Evolutionary conservation across 176 grass and related monocot genomes (phyloP), one percentile per base, ranked within the genome.

Genomic region (Hyparrhenia diplandra): DNA sequence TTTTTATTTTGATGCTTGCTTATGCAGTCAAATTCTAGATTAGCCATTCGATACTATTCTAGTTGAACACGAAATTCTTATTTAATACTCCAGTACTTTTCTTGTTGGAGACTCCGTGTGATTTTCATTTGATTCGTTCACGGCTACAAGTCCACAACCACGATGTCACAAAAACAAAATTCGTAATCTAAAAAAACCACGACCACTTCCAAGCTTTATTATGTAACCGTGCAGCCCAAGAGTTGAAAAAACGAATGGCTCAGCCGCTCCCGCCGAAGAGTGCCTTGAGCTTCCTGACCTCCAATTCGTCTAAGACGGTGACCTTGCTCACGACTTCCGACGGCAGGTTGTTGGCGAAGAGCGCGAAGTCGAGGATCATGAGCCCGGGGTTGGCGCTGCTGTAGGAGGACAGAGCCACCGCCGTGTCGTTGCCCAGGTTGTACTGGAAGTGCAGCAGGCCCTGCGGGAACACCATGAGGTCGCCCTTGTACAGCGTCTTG

Each of bases 401-500:
- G 74, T 88, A 92, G 31, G 69, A 71, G 4, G 85, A 87, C 23
- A 90, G 10, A 32, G 66, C 87, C 14, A 86, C 73, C 4, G 85
- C 85, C 42, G 62, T 74, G 5, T n/a, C 2, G 4, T 36, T 13
- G 43, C 93, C 39, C 39, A 37, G 7, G 55, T 92, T 95, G 66
- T 88, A 81, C 85, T 93, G 88, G 12, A 60, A 95, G 81, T 92
- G 93, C 6, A n/a, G n/a, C n/a, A n/a, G n/a, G n/a, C n/a, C n/a
- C n/a, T n/a, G n/a, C n/a, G n/a, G n/a, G n/a, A n/a, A 92, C 54
- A 90, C 14, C 65, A 86, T 86, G 23, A 77, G 4, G 8, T 92
- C 90, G 8, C 90, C 90, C n/a, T 75, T 42, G 1, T 5, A 6
- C 32, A 92, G 52, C 2, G 63, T 84, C 64, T 73, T 80, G 32